Evolutionary conservation across 202 grass and related monocot species (phyloP), one percentile per base, ranked within the genome.

Genomic region (Eragrostis tef): DNA sequence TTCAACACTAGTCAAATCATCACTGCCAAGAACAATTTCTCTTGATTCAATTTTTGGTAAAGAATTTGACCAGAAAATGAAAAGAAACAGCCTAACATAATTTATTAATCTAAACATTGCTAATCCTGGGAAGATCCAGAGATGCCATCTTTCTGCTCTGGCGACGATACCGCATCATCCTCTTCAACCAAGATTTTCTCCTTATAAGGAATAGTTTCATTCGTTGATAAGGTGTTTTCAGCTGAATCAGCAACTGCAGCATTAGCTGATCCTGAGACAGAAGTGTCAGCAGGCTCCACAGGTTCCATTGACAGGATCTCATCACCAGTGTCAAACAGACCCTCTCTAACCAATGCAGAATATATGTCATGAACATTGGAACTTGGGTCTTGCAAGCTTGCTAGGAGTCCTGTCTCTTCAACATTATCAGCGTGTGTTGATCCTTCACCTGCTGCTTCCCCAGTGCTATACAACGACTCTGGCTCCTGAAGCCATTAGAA

Each of bases 241-340:
- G 8, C 67, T 64, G 60, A 72, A 82, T 75, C 74, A 54, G 34
- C 63, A 70, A 31, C 58, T 20, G 16, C 71, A 45, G 41, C n/a
- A 81, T 71, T 39, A 16, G 1, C 17, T 9, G 50, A 87, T 34
- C 19, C 61, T 44, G 54, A 58, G 54, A 58, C 20, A 58, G n/a
- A 21, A 58, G 54, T 21, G 20, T 11, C 54, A 58, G 54, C 54
- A 58, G 54, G 20, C 22, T 58, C 54, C 20, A 24, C 20, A 0
- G 54, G 8, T 21, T 58, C 54, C 60, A 44, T 49, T 19, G 57
- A 65, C 22, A 26, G 54, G 13, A 64, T 52, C 72, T 70, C 83
- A 76, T 94, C 89, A 26, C 86, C 88, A 7, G 52, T 24, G 68
- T 88, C 89, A 74, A 94, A 94, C 65, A 94, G 59, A 43, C 92